Evolutionary conservation across 2,329 filamentous ascomycete genomes (phyloP).

Genomic region (Elsinoe arachidis): DNA sequence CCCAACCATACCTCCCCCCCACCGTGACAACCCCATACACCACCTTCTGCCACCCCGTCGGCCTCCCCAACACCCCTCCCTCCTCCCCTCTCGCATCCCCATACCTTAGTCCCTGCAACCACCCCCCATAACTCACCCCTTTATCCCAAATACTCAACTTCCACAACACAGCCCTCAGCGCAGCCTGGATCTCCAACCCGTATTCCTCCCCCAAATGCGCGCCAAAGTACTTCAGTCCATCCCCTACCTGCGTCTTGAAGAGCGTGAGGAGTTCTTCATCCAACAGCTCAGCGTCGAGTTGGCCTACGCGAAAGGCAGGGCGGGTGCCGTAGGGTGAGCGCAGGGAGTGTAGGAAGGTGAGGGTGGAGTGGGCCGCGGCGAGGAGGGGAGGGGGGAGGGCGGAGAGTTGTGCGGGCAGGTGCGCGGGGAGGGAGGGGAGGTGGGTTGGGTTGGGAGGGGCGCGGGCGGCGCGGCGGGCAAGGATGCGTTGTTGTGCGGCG

Average conservation of each 20-base stretch:
- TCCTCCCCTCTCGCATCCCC: conserved; percentile 56
- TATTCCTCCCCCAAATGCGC: conserved; percentile 76
- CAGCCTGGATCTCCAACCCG: conserved; percentile 73
- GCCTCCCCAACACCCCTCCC: conserved; percentile 42
- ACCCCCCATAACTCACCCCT: conserved; percentile 87
- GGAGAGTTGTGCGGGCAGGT: conserved; percentile 21
- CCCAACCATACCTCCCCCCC: conserved; percentile 81
- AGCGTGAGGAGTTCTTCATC: conserved; percentile 88
- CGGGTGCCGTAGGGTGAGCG: conserved; percentile 67
- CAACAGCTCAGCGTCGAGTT: conserved; percentile 89
- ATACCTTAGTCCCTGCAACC: conserved; percentile 83
- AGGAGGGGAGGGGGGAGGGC: conserved; percentile 50
- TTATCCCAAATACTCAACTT: conserved; percentile 97
- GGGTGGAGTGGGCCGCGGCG: conserved; percentile 26
- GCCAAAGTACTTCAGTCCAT: conserved; percentile 79
- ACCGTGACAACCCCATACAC: conserved; percentile 80
- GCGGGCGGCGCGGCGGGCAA: conserved; percentile 57
- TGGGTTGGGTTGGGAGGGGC: conserved; percentile 25
- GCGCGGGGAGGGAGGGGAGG: conserved; percentile 24
- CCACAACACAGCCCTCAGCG: conserved; percentile 71
- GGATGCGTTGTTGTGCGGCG: conserved; percentile 78
- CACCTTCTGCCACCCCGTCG: conserved; percentile 73
- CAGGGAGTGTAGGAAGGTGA: conserved; percentile 37
- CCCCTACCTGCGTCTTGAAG: conserved; percentile 74
- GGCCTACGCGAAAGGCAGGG: conserved; percentile 85